Evolutionary conservation across 345 rosid species (phyloP).

Genomic region (Carallia brachiata): DNA sequence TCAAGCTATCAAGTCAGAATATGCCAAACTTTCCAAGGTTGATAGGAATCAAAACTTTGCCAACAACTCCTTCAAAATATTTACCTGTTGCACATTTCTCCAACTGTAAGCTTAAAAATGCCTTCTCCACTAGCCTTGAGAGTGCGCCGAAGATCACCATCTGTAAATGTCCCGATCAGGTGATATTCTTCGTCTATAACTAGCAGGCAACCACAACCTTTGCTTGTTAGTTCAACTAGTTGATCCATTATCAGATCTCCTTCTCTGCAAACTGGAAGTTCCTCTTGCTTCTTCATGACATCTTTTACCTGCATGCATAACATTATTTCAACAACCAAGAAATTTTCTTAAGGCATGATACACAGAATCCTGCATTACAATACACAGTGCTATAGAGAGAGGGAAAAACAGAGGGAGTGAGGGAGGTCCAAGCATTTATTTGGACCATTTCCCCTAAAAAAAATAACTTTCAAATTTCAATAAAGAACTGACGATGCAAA

Average conservation of each 20-base stretch:
- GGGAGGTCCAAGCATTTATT: too few species aligned
- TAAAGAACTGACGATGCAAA: too few species aligned
- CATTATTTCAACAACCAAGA: not conserved
- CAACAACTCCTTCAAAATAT: not conserved
- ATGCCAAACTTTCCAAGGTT: not conserved
- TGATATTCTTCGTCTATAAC: conserved; percentile 52
- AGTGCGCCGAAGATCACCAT: conserved; percentile 85
- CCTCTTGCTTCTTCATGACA: conserved; percentile 86
- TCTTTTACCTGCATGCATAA: conserved; percentile 56
- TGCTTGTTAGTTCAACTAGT: conserved; percentile 80
- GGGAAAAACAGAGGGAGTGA: too few species aligned
- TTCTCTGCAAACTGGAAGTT: conserved; percentile 86
- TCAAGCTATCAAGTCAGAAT: not conserved
- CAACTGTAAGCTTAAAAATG: conserved; percentile 87
- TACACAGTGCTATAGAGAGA: too few species aligned
- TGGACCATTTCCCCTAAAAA: too few species aligned
- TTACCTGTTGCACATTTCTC: conserved; percentile 91
- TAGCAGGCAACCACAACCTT: conserved; percentile 80
- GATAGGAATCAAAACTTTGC: not conserved
- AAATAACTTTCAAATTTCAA: too few species aligned
- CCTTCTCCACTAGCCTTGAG: conserved; percentile 86
- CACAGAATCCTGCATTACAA: too few species aligned
- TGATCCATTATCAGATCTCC: conserved; percentile 91
- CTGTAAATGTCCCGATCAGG: conserved; percentile 75
- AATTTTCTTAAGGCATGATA: not conserved